Evolutionary conservation across 768 basidiomycete species (phyloP).

Genomic region (Tulasnella sp.): DNA sequence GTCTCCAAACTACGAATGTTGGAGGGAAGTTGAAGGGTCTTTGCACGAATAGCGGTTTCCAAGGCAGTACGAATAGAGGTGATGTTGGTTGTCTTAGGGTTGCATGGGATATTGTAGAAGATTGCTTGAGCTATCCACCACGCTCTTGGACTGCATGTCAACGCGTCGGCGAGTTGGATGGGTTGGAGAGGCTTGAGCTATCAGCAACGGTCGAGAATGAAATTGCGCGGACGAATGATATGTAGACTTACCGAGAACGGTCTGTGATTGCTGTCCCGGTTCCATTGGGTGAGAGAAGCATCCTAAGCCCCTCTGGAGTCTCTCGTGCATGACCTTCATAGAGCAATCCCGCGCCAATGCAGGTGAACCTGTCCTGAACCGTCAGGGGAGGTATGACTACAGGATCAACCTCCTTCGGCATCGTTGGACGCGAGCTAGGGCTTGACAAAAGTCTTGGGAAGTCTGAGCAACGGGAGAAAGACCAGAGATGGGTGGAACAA

Average conservation of each 20-base stretch:
- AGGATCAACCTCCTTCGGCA: slow-evolving; percentile 10
- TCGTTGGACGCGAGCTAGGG: not conserved
- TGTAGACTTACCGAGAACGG: not conserved
- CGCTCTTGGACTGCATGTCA: not conserved
- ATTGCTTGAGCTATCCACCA: slow-evolving; percentile 9
- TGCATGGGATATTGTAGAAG: slow-evolving; percentile 6
- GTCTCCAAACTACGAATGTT: slow-evolving; percentile 1
- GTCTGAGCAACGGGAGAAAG: no score
- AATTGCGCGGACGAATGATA: no score
- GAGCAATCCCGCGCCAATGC: slow-evolving; percentile 9
- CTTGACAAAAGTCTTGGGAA: no score
- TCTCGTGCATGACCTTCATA: slow-evolving; percentile 7
- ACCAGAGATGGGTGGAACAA: no score
- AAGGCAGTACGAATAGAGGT: not conserved
- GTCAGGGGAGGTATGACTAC: slow-evolving; percentile 7
- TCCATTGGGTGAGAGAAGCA: not conserved
- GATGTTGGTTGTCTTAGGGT: slow-evolving; percentile 1
- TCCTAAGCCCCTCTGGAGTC: not conserved
- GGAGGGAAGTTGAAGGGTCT: not conserved
- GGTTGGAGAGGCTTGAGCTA: not conserved
- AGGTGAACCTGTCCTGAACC: not conserved
- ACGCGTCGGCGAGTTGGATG: not conserved
- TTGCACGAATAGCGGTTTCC: not conserved
- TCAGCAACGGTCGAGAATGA: no score
- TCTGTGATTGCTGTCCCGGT: slow-evolving; percentile 5